A percentile compares a stretch with the other conserved stretches of the same genome.
Evolutionary conservation across 768 basidiomycete species (phyloP).

Genomic region (Crassisporium funariophilum): DNA sequence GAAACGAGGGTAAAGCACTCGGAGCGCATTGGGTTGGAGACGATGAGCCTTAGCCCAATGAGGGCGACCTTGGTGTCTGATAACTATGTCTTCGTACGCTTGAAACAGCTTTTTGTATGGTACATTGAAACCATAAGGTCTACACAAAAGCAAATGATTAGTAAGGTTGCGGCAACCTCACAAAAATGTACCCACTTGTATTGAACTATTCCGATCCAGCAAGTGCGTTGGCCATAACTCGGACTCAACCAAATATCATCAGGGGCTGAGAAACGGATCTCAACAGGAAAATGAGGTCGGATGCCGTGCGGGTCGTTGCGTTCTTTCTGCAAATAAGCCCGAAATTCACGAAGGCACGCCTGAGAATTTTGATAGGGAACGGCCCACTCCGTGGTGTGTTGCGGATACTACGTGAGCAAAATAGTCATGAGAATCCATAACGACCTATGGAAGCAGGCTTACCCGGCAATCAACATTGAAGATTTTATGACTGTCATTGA

Average conservation of each 20-base stretch:
- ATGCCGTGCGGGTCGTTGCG: conserved; percentile 68
- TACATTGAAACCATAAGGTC: conserved; percentile 83
- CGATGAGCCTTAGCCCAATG: conserved; percentile 97
- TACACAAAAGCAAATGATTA: conserved; percentile 29
- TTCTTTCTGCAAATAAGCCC: conserved; percentile 71
- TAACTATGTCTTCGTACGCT: conserved; percentile 72
- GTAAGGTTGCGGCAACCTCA: not conserved
- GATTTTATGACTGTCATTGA: conserved; percentile 80
- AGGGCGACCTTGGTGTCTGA: conserved; percentile 74
- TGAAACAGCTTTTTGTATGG: conserved; percentile 80
- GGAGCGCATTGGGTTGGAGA: conserved; percentile 64
- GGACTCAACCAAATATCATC: conserved; percentile 98
- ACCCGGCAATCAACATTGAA: conserved; percentile 96
- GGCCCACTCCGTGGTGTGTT: conserved; percentile 96
- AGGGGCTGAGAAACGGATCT: conserved; percentile 83
- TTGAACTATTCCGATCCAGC: conserved; percentile 98
- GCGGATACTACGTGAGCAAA: conserved; percentile 80
- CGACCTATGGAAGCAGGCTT: conserved; percentile 31
- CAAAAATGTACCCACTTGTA: conserved; percentile 71
- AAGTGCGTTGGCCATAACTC: conserved; percentile 72
- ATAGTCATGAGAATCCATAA: conserved; percentile 10
- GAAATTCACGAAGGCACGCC: conserved; percentile 71
- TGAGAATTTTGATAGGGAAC: conserved; percentile 72
- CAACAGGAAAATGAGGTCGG: conserved; percentile 89
- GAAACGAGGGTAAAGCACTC: conserved; percentile 77